Conservation (phyloP, 345 rosid species). For the Isatis tinctoria region DNA sequence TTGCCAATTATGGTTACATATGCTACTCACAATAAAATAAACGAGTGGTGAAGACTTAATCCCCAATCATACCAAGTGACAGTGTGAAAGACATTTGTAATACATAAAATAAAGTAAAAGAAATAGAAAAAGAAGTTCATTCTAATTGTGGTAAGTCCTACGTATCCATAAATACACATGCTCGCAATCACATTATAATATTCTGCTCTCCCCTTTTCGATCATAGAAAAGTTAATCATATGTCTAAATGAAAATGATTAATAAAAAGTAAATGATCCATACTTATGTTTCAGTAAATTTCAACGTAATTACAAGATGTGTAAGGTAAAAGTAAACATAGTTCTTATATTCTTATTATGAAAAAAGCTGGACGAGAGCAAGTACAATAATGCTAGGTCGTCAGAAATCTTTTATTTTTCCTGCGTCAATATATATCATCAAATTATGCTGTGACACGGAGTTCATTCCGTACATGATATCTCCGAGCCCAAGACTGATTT, state of each 20-base stretch:
- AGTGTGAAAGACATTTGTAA: conserved; percentile 13
- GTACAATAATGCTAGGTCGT: conserved; percentile 3
- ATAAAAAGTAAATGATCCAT: neutral
- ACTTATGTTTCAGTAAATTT: neutral
- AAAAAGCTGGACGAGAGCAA: neutral
- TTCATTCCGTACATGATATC: neutral
- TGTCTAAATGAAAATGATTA: neutral
- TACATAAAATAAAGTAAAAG: neutral
- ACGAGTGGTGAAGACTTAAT: conserved; percentile 19
- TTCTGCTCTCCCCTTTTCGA: neutral
- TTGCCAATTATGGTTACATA: neutral
- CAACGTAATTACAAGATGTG: neutral
- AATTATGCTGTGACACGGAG: neutral
- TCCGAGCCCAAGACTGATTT: neutral
- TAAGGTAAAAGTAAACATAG: neutral
- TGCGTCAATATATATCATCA: neutral
- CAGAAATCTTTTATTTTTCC: neutral
- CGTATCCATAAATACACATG: conserved; percentile 8
- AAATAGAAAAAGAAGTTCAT: neutral
- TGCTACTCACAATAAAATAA: neutral
- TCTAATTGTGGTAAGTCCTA: conserved; percentile 30
- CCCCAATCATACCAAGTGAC: conserved; percentile 28
- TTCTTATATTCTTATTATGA: neutral
- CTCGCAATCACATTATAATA: neutral
- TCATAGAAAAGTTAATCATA: neutral